Base-by-base conservation (phyloP, 495 filamentous ascomycete genomes). In the Pseudevernia furfuracea region DNA sequence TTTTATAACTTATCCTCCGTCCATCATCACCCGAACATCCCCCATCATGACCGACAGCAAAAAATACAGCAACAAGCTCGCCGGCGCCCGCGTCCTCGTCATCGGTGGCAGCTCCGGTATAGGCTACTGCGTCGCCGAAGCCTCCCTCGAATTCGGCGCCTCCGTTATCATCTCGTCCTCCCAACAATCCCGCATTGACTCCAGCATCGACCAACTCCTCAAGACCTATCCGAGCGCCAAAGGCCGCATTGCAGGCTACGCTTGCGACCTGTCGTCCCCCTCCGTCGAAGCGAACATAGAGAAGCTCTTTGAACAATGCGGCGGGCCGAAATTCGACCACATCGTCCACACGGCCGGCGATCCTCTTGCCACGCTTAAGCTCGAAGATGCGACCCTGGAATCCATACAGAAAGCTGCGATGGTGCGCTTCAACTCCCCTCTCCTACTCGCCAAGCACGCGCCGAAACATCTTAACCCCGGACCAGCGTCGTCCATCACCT, bases 311-410 rank as follows among this genome's bases (percentile, higher is more conserved):
- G 49, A 75, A 1, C 71, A 75, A 10, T 68, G 66, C 25, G 59
- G 68, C 56, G 63, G 74, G 48, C 48, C 48, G 30, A 72, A 72
- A 39, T 66, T 89, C 61, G 77, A 89, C 72, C 87, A 89, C 67
- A 76, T 89, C 36, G 80, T 85, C 62, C 82, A 76, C 74, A 88
- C 85, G 0, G 86, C 87, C 0, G 85, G 78, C 14, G 74, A 86
- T 60, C 62, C 70, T 6, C 75, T 82, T 1, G 25, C 71, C 12
- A 59, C 78, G 9, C 64, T 64, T 1, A 69, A 70, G 11, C 44
- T 85, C 4, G 23, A 71, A 8, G 75, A 81, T 21, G 44, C 79
- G 8, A 77, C 74, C 2, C 63, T 78, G 12, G 74, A 75, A 1
- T 56, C 66, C 39, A 74, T 85, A 63, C 67, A 75, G 8, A 30